Conservation (phyloP, 371 early-diverging fungal species). For the Dinochytrium kinnereticum region DNA sequence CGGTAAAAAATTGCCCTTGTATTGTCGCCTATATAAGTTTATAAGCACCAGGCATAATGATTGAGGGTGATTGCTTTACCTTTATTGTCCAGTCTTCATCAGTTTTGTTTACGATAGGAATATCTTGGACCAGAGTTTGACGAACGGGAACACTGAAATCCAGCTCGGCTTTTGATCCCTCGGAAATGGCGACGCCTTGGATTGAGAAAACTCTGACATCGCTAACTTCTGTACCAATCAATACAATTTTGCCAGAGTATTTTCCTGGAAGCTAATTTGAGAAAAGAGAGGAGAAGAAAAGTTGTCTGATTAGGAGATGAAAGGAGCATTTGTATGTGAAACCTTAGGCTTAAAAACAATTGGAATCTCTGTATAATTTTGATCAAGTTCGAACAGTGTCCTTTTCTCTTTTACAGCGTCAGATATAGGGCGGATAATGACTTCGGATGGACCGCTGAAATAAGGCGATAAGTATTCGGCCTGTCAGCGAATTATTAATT, state of each 20-base stretch:
- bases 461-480: slow-evolving; percentile 52
- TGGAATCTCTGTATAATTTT: slow-evolving; percentile 49
- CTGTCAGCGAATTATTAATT: slow-evolving; percentile 13
- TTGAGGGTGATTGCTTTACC: slow-evolving; percentile 17
- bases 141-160: slow-evolving; percentile 49
- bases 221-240: slow-evolving; percentile 45
- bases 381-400: slow-evolving; percentile 31
- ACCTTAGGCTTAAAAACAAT: slow-evolving; percentile 48
- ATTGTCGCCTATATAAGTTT: slow-evolving; percentile 37
- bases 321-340: not conserved
- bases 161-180: slow-evolving; percentile 51
- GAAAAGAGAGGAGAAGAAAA: not conserved
- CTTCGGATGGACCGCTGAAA: slow-evolving; percentile 50
- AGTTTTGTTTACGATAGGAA: slow-evolving; percentile 55
- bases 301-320: too few species aligned
- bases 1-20: slow-evolving; percentile 44
- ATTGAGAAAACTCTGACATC: slow-evolving; percentile 51
- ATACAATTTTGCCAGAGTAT: slow-evolving; percentile 47
- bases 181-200: slow-evolving; percentile 50
- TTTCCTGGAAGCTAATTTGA: slow-evolving; percentile 47
- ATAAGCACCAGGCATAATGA: not conserved
- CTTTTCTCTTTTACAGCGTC: slow-evolving; percentile 40
- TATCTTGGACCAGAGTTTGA: slow-evolving; percentile 50
- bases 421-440: slow-evolving; percentile 36
- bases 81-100: slow-evolving; percentile 58